Conservation (phyloP, 495 filamentous ascomycete genomes). For the Penicillium lagena region DNA sequence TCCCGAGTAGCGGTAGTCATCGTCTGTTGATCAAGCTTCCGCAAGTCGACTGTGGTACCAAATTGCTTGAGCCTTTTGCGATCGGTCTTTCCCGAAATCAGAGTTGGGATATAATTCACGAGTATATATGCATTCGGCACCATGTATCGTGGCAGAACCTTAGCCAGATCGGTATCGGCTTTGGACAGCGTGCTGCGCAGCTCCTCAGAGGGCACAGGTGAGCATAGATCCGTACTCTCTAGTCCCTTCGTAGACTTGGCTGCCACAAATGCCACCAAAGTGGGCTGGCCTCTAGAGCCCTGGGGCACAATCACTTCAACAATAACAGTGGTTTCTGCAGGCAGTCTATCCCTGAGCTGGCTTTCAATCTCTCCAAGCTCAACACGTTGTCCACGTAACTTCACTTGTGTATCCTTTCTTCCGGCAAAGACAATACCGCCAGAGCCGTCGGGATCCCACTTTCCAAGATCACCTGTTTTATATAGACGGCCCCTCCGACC, state of each 20-base stretch:
- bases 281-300: conserved; percentile 21
- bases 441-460: conserved; percentile 47
- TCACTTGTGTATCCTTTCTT: conserved; percentile 57
- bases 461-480: conserved; percentile 48
- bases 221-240: conserved; percentile 10
- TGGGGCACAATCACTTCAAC: conserved; percentile 33
- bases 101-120: conserved; percentile 28
- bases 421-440: conserved; percentile 50
- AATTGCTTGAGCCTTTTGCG: conserved; percentile 30
- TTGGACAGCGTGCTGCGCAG: conserved; percentile 13
- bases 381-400: conserved; percentile 55
- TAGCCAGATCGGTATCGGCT: conserved; percentile 19
- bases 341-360: conserved; percentile 26
- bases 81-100: conserved; percentile 41
- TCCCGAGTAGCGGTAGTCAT: conserved; percentile 11
- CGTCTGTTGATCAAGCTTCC: conserved; percentile 18
- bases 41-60: conserved; percentile 24
- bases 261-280: conserved; percentile 34
- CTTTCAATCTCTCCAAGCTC: conserved; percentile 52
- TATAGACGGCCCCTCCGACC: conserved; percentile 38
- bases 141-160: conserved; percentile 38
- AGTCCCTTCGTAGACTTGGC: conserved; percentile 16
- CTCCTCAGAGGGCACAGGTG: conserved; percentile 11
- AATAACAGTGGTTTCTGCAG: conserved; percentile 24
- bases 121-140: conserved; percentile 39